phyloP scores from a whole-genome alignment of 306 rosid species.

The Styphnolobium japonicum region DNA sequence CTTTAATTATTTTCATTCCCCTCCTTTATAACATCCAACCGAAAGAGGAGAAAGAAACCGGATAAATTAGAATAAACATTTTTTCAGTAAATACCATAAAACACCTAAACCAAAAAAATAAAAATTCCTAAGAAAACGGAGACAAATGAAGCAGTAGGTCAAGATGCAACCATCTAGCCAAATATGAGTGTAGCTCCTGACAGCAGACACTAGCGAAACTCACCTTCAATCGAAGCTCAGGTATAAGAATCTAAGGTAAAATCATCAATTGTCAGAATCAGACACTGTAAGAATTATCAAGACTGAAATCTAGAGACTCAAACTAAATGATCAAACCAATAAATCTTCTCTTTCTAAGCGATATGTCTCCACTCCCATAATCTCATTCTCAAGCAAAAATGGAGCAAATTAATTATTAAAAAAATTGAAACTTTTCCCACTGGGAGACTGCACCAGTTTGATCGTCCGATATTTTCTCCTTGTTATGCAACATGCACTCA shows the following conservation, averaged over 20 bases:
- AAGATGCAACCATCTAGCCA: background rate
- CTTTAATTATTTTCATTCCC: background rate
- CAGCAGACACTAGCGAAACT: background rate
- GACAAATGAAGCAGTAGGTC: background rate
- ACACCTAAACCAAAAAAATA: too few relatives aligned
- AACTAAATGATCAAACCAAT: background rate
- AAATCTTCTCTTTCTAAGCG: too few relatives aligned
- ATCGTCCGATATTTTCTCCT: too few relatives aligned
- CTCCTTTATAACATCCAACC: background rate
- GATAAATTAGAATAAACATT: background rate
- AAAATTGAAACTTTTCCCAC: too few relatives aligned
- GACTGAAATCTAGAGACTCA: background rate
- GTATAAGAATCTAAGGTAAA: background rate
- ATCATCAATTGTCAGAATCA: background rate
- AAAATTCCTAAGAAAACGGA: background rate
- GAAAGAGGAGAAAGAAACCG: background rate
- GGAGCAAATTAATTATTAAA: too few relatives aligned
- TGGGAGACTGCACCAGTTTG: too few relatives aligned
- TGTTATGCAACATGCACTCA: too few relatives aligned
- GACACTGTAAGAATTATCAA: background rate
- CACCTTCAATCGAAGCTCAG: background rate
- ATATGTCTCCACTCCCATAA: too few relatives aligned
- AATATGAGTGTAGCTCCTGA: background rate
- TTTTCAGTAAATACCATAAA: background rate
- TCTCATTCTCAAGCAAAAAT: too few relatives aligned